phyloP scores from a whole-genome alignment of 345 rosid species.

The Brassica incana region DNA sequence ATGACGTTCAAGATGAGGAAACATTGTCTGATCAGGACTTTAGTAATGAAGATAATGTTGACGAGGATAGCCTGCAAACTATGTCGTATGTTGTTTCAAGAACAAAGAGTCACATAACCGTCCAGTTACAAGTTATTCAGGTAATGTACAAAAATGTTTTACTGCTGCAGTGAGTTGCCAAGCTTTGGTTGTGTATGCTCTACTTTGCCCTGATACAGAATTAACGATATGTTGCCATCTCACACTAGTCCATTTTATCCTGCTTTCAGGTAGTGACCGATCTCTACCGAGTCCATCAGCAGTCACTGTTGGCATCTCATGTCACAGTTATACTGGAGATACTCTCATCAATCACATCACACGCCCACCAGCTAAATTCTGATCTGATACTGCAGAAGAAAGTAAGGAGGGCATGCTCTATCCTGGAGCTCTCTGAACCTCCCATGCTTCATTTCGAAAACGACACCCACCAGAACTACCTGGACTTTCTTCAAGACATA shows the following conservation, averaged over 20 bases:
- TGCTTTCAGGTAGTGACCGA: slow-evolving; percentile 66
- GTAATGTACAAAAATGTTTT: slow-evolving; percentile 40
- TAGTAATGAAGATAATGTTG: slow-evolving; percentile 57
- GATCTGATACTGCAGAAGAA: slow-evolving; percentile 57
- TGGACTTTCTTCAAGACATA: slow-evolving; percentile 61
- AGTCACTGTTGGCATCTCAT: slow-evolving; percentile 51
- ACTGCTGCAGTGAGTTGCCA: slow-evolving; percentile 1
- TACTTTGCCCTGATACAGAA: slow-evolving; percentile 12
- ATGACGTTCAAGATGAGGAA: slow-evolving; percentile 61
- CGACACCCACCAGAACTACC: slow-evolving; percentile 70
- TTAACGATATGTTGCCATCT: not conserved
- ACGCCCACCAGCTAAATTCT: slow-evolving; percentile 66
- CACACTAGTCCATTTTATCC: slow-evolving; percentile 13
- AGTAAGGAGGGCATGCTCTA: slow-evolving; percentile 69
- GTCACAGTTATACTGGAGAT: slow-evolving; percentile 52
- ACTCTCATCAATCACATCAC: slow-evolving; percentile 61
- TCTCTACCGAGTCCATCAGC: slow-evolving; percentile 54
- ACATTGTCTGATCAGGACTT: slow-evolving; percentile 60
- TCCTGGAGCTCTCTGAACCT: slow-evolving; percentile 73
- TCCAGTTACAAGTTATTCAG: slow-evolving; percentile 76
- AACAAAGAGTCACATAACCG: slow-evolving; percentile 73
- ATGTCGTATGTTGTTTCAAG: slow-evolving; percentile 76
- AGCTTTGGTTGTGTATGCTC: slow-evolving; percentile 8
- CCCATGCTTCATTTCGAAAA: slow-evolving; percentile 87
- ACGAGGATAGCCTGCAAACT: slow-evolving; percentile 74